Evolutionary conservation across 768 basidiomycete genomes (phyloP).

Genomic region (Cystobasidium tubakii): DNA sequence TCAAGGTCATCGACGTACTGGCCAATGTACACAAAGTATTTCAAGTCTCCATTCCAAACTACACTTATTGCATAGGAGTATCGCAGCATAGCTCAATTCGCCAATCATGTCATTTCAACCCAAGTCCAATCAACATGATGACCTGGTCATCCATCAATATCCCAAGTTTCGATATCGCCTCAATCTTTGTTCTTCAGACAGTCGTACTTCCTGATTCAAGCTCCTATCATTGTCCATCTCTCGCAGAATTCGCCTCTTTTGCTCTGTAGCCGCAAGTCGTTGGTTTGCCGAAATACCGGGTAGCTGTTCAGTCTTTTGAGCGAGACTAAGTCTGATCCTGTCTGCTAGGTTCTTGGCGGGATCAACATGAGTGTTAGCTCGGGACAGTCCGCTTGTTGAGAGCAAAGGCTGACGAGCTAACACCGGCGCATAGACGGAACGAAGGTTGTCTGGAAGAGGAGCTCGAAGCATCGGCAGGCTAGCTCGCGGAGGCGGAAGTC

Average conservation of each 20-base stretch:
- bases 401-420: constrained; percentile 25
- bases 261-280: constrained; percentile 21
- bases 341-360: constrained; percentile 29
- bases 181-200: constrained; percentile 17
- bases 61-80: too few relatives aligned
- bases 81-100: neutral
- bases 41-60: neutral
- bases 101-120: too few relatives aligned
- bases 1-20: neutral
- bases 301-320: constrained; percentile 19
- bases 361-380: neutral
- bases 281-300: constrained; percentile 13
- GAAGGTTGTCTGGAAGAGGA: neutral
- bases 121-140: neutral
- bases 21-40: neutral
- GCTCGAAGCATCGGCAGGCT: constrained; percentile 10
- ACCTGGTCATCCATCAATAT: neutral
- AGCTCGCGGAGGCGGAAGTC: constrained; percentile 25
- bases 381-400: constrained; percentile 13
- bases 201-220: neutral
- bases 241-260: constrained; percentile 30
- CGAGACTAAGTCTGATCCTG: constrained; percentile 20
- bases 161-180: neutral
- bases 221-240: constrained; percentile 31
- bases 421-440: constrained; percentile 5